Percentiles rank a stretch among this genome's conserved stretches.
Evolutionary conservation across 2,329 filamentous ascomycete genomes (phyloP).

Genomic region (Colletotrichum paranaense): DNA sequence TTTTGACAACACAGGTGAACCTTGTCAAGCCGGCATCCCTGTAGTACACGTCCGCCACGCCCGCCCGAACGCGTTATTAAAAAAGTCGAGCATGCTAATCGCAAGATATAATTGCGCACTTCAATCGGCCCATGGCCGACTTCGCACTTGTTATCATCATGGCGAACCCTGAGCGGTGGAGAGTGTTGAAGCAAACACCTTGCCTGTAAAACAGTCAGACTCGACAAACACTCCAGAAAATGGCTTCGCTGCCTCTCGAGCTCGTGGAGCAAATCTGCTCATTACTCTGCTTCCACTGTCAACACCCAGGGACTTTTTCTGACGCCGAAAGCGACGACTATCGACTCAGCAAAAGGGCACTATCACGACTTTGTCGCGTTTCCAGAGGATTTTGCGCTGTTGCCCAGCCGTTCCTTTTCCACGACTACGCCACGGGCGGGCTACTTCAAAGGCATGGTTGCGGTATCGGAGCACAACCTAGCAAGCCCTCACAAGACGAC

Average conservation of each 20-base stretch:
- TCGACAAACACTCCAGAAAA: neutral
- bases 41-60: neutral
- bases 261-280: constrained; percentile 25
- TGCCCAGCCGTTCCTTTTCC: constrained; percentile 28
- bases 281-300: constrained; percentile 19
- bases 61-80: neutral
- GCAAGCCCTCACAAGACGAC: neutral
- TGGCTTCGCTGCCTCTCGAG: constrained; percentile 22
- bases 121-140: neutral
- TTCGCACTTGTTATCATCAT: neutral
- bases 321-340: neutral
- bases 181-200: no score
- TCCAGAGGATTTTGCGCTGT: constrained; percentile 18
- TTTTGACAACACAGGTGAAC: neutral
- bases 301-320: neutral
- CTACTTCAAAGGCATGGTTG: neutral
- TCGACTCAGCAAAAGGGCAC: neutral
- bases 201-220: neutral
- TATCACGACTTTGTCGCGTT: constrained; percentile 10
- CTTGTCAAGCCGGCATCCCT: neutral
- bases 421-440: constrained; percentile 7
- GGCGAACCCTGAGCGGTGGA: neutral
- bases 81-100: neutral
- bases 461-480: neutral
- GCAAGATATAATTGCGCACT: neutral